These are phyloP conservation scores for Xylariaceae sp. DNA, from an alignment of 2,329 filamentous ascomycete species.

Conservation along the genomic window DNA sequence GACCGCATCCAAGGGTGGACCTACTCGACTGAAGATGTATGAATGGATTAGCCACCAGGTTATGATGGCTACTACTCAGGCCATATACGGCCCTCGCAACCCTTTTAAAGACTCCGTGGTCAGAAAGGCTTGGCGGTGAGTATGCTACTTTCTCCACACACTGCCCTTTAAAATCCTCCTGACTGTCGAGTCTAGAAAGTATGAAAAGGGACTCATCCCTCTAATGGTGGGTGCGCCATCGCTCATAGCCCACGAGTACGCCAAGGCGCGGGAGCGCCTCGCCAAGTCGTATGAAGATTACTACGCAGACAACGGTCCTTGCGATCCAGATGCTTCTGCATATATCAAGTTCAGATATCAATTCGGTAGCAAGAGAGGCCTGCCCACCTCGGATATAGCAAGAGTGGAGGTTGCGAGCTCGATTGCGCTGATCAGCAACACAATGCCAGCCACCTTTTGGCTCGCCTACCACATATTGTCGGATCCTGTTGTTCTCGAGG, in stretches of 20 bases:
- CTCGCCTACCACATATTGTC: constrained; percentile 9
- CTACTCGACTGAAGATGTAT: constrained; percentile 2
- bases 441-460: constrained; percentile 14
- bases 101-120: constrained; percentile 1
- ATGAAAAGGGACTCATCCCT: too few species aligned
- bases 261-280: too few species aligned
- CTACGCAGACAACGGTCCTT: too few species aligned
- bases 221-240: too few species aligned
- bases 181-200: too few species aligned
- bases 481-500: constrained; percentile 11
- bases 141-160: not conserved
- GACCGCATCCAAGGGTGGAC: not conserved
- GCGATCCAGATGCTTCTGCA: too few species aligned
- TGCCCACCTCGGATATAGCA: constrained; percentile 9
- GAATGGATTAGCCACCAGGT: constrained; percentile 6
- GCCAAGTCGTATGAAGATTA: too few species aligned
- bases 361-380: too few species aligned
- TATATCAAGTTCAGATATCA: too few species aligned
- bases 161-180: too few species aligned
- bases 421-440: constrained; percentile 13
- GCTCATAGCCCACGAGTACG: too few species aligned
- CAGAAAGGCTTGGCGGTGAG: constrained; percentile 10
- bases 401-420: constrained; percentile 14
- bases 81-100: constrained; percentile 3
- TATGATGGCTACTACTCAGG: constrained; percentile 12